A percentile compares a stretch with the other conserved stretches of the same genome.
Conservation (phyloP, 495 filamentous ascomycete genomes). For the Penicillium canescens region DNA sequence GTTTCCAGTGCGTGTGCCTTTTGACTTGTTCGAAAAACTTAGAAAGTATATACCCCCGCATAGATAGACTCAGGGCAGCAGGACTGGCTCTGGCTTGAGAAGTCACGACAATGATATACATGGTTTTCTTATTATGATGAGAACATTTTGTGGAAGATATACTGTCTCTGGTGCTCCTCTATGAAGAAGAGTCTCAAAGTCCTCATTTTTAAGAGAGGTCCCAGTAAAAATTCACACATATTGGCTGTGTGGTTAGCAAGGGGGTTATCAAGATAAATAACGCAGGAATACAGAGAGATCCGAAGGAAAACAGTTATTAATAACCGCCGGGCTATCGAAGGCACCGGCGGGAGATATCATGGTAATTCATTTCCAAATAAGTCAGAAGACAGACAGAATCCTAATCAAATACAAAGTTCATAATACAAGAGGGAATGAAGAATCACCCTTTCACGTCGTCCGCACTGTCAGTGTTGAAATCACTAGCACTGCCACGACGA, state of each 20-base stretch:
- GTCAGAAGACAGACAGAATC: conserved; percentile 1
- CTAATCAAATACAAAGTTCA: conserved; percentile 25
- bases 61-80: conserved; percentile 17
- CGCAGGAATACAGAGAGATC: too few relatives aligned
- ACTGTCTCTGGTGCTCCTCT: too few relatives aligned
- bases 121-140: not conserved
- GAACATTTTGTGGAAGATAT: too few relatives aligned
- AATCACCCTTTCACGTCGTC: conserved; percentile 42
- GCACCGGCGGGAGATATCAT: conserved; percentile 11
- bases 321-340: conserved; percentile 8
- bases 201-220: too few relatives aligned
- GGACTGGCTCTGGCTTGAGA: conserved; percentile 14
- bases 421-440: conserved; percentile 17
- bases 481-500: conserved; percentile 43
- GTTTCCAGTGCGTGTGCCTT: not conserved
- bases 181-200: too few relatives aligned
- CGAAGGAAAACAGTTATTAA: conserved; percentile 2
- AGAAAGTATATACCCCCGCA: conserved; percentile 18
- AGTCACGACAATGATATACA: conserved; percentile 4
- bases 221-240: too few relatives aligned
- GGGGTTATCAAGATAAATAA: too few relatives aligned
- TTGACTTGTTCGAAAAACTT: not conserved
- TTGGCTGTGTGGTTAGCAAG: too few relatives aligned
- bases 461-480: conserved; percentile 42
- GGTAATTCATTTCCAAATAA: conserved; percentile 9